These are phyloP conservation scores for Scleromitrula shiraiana DNA, from an alignment of 2,329 filamentous ascomycete genomes.

Conservation along the genomic window DNA sequence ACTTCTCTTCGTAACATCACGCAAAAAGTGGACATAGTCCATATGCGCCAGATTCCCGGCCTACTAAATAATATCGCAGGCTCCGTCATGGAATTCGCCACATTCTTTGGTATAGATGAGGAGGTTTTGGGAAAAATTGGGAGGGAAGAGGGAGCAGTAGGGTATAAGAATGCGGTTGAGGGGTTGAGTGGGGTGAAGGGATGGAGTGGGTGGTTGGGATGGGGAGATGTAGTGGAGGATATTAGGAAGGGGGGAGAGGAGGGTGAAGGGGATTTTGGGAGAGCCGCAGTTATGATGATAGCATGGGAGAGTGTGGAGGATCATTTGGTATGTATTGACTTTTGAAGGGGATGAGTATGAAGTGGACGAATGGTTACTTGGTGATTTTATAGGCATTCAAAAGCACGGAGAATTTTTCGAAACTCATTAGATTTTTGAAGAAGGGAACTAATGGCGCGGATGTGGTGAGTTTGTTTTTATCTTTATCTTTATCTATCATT, in stretches of 20 bases:
- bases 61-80: slow-evolving; percentile 6
- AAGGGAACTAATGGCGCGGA: background rate
- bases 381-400: slow-evolving; percentile 12
- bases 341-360: background rate
- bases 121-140: slow-evolving; percentile 1
- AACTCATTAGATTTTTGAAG: slow-evolving; percentile 15
- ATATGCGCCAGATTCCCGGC: slow-evolving; percentile 10
- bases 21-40: slow-evolving; percentile 12
- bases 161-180: background rate
- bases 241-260: slow-evolving; percentile 6
- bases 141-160: background rate
- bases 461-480: background rate
- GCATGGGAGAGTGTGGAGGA: slow-evolving; percentile 22
- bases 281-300: slow-evolving; percentile 12
- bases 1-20: slow-evolving; percentile 8
- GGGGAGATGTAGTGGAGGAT: no score
- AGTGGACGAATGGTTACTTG: background rate
- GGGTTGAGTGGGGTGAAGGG: background rate
- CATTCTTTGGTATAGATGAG: slow-evolving; percentile 13
- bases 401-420: slow-evolving; percentile 17
- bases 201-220: slow-evolving; percentile 1
- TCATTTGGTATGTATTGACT: slow-evolving; percentile 13
- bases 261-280: slow-evolving; percentile 12
- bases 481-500: background rate
- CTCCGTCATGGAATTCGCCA: slow-evolving; percentile 19